Conservation (phyloP, 495 filamentous ascomycete genomes). For the Annulohypoxylon stygium region DNA sequence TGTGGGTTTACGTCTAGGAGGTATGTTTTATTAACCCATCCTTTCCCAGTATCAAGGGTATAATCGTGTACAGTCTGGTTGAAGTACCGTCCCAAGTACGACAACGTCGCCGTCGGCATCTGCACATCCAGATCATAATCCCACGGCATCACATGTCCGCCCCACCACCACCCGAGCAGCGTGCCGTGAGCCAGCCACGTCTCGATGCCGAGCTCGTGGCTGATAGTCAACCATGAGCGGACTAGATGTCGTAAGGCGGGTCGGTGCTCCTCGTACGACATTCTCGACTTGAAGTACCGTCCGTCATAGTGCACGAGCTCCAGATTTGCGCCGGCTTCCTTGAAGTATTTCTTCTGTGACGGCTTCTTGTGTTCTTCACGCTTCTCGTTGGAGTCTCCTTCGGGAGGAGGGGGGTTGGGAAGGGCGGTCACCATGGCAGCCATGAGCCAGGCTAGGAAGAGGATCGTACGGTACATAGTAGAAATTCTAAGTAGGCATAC, state of each 20-base stretch:
- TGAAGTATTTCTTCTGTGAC: conserved; percentile 60
- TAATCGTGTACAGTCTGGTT: conserved; percentile 77
- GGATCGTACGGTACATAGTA: conserved; percentile 26
- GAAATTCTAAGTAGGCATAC: conserved; percentile 10
- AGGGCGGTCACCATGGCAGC: background rate
- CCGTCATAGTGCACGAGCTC: conserved; percentile 78
- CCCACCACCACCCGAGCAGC: conserved; percentile 93
- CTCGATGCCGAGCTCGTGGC: conserved; percentile 72
- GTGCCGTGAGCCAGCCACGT: conserved; percentile 93
- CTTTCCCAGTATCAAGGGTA: conserved; percentile 56
- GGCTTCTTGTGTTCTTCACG: conserved; percentile 8
- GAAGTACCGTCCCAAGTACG: conserved; percentile 70
- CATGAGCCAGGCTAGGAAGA: conserved; percentile 18
- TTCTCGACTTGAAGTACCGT: conserved; percentile 72
- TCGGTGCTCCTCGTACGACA: conserved; percentile 73
- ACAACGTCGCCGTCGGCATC: conserved; percentile 73
- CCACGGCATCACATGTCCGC: conserved; percentile 85
- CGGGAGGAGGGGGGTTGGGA: background rate
- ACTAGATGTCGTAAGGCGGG: conserved; percentile 76
- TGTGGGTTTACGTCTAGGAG: conserved; percentile 85
- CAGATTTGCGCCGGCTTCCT: conserved; percentile 69
- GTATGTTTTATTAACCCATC: conserved; percentile 60
- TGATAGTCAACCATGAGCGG: conserved; percentile 77
- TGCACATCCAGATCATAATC: conserved; percentile 92
- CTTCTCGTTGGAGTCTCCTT: background rate